Conservation (phyloP, 2,329 filamentous ascomycete genomes). For the Fusarium nurragi region DNA sequence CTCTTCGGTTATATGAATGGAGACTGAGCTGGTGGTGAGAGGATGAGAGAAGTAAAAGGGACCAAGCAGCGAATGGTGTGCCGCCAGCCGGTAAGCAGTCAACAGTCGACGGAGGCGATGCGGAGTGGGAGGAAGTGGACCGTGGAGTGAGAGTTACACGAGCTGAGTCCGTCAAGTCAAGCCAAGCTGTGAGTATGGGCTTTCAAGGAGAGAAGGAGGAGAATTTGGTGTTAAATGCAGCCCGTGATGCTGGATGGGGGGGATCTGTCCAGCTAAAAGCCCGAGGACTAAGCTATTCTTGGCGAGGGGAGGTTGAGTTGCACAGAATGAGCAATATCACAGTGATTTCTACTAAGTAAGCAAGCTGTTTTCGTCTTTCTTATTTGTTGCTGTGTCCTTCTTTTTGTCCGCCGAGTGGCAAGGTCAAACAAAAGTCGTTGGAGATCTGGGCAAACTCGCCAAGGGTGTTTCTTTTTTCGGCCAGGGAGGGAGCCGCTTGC, state of each 20-base stretch:
- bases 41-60: constrained; percentile 23
- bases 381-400: constrained; percentile 9
- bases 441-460: constrained; percentile 22
- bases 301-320: constrained; percentile 34
- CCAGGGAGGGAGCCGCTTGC: constrained; percentile 34
- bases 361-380: not conserved
- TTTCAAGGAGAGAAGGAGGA: constrained; percentile 16
- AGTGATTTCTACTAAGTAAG: constrained; percentile 1
- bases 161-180: constrained; percentile 33
- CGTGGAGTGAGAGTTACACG: constrained; percentile 30
- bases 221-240: constrained; percentile 35
- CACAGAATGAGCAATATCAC: constrained; percentile 10
- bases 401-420: constrained; percentile 30
- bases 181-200: constrained; percentile 3
- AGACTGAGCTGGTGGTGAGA: constrained; percentile 26
- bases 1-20: constrained; percentile 13
- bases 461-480: constrained; percentile 40
- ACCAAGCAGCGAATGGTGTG: constrained; percentile 25
- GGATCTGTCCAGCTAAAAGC: constrained; percentile 27
- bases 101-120: constrained; percentile 30
- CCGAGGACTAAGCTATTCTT: constrained; percentile 30
- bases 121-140: constrained; percentile 30
- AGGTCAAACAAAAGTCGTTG: constrained; percentile 19
- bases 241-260: constrained; percentile 7
- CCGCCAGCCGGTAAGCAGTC: constrained; percentile 7